These are phyloP conservation scores for Cladosporium sp. DNA, from an alignment of 2,329 filamentous ascomycete genomes.

Conservation along the genomic window DNA sequence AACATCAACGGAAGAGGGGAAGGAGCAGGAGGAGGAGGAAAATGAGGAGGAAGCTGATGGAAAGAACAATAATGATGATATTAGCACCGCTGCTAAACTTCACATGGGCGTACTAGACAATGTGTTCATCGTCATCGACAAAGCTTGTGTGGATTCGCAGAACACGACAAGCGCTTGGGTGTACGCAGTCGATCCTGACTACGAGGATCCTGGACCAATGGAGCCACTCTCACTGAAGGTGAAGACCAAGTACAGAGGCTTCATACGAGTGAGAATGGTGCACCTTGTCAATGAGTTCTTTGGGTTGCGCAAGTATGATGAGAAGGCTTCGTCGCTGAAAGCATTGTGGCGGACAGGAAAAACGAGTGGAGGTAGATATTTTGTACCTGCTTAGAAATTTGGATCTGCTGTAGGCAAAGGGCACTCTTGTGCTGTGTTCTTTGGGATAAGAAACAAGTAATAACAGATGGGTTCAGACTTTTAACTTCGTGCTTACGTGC, in stretches of 20 bases:
- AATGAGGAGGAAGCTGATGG: too few species aligned
- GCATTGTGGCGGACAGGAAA: background rate
- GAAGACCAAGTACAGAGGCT: background rate
- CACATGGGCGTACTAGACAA: background rate
- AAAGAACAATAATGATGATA: background rate
- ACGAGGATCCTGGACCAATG: background rate
- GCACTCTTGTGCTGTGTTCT: too few species aligned
- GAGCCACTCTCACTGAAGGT: background rate
- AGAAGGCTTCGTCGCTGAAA: background rate
- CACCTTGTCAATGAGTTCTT: background rate
- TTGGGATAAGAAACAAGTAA: too few species aligned
- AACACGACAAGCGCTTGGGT: background rate
- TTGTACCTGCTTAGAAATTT: too few species aligned
- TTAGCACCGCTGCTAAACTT: background rate
- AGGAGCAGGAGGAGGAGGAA: too few species aligned
- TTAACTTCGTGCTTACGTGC: too few species aligned
- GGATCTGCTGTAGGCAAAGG: too few species aligned
- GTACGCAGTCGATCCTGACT: background rate
- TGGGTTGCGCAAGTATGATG: background rate
- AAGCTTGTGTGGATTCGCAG: background rate
- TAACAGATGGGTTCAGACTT: too few species aligned
- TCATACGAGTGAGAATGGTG: background rate
- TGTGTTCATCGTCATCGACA: background rate
- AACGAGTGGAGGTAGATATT: background rate
- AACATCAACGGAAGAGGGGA: too few species aligned